Base-by-base conservation (phyloP, 2,329 filamentous ascomycete species). In the Fusarium xylarioides region DNA sequence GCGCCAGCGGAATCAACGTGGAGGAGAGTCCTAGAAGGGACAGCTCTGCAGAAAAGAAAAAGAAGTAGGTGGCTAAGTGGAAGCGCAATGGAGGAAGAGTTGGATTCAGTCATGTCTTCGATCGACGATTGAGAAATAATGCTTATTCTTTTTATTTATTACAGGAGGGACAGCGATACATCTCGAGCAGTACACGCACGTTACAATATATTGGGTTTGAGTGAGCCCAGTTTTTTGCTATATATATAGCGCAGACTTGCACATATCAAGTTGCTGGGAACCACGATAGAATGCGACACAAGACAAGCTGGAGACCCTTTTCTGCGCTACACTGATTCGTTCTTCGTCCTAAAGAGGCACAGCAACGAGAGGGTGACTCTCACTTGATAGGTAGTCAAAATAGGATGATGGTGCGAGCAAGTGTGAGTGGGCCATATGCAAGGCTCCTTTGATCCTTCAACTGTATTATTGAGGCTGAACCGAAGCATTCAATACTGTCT, bases 41-140 rank as follows among this genome's bases (percentile, higher is more conserved):
- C 12, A 71, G 47, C 32, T 67, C 32, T 42, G 65, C 32, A n/a
- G 74, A 72, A 23, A 78, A 69, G 54, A 79, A 70, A 66, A 70
- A 53, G 55, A 68, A 62, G 56, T 66, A 74, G 59, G 52, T 40
- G n/a, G 37, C n/a, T 7, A 37, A 56, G n/a, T 37, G 42, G 19
- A 50, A 26, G n/a, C 9, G 43, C 32, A 56, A 18, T n/a, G 38
- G 26, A 21, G 30, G 26, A 44, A 47, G 32, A 32, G 40, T 43
- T 37, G 44, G 28, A 18, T 28, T 21, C 38, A 35, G 43, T 42
- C 43, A 35, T 57, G 42, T 65, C 54, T 46, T 44, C 23, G 38
- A 58, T 34, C 12, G 23, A 30, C 11, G 21, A 30, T 42, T 40
- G 34, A 60, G 35, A 66, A 61, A 47, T n/a, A 47, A 55, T 23